phyloP scores from a whole-genome alignment of 345 rosid species.

The Brassica napus region DNA sequence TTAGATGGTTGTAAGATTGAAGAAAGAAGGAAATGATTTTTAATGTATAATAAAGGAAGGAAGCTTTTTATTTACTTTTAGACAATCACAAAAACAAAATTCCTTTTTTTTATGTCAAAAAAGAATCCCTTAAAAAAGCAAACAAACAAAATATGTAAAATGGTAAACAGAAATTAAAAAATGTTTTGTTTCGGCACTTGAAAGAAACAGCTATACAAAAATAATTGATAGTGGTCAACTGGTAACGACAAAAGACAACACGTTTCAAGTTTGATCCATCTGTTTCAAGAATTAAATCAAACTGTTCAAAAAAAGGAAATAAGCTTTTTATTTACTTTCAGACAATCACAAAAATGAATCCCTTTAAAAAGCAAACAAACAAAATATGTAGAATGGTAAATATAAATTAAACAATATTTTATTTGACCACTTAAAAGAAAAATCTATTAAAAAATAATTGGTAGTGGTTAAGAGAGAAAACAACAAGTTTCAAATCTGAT shows the following conservation, averaged over 20 bases:
- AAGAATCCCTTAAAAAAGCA: not conserved
- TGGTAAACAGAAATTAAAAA: not conserved
- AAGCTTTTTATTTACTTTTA: not conserved
- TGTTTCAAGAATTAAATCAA: too few relatives aligned
- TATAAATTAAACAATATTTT: too few relatives aligned
- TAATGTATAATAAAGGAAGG: not conserved
- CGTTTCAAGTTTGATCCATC: too few relatives aligned
- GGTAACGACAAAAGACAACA: too few relatives aligned
- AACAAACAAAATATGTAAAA: not conserved
- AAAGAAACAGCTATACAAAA: not conserved
- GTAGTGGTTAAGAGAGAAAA: not conserved
- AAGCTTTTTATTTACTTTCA: not conserved
- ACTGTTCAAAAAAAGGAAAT: not conserved
- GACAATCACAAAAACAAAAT: not conserved
- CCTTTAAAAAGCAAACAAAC: not conserved
- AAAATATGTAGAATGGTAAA: not conserved
- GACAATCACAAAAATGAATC: not conserved
- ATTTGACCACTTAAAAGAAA: too few relatives aligned
- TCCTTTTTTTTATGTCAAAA: not conserved
- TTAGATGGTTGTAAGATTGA: conserved; percentile 21
- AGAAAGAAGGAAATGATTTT: not conserved
- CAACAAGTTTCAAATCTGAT: too few relatives aligned
- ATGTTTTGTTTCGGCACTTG: not conserved
- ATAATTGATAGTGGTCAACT: not conserved
- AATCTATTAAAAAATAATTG: not conserved